Conservation (phyloP, 352 stramenopile genomes). For the Saprolegnia diclina region DNA sequence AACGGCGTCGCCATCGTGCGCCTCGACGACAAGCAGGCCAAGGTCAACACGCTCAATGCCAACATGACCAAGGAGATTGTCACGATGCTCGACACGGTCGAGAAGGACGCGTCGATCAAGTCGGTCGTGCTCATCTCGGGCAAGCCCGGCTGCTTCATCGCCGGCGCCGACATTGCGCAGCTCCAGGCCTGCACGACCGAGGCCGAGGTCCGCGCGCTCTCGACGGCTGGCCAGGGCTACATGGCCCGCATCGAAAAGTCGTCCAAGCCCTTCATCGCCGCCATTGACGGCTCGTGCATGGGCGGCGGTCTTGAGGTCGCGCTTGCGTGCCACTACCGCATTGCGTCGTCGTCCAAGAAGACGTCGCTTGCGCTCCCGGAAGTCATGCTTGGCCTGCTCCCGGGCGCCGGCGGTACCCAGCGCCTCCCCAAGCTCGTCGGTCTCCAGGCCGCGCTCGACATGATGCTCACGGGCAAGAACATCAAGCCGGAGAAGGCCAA, state of each 20-base stretch:
- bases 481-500: constrained; percentile 93
- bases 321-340: constrained; percentile 96
- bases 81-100: constrained; percentile 82
- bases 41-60: constrained; percentile 92
- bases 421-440: constrained; percentile 93
- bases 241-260: constrained; percentile 90
- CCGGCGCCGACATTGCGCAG: constrained; percentile 96
- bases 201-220: constrained; percentile 89
- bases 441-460: constrained; percentile 89
- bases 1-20: constrained; percentile 89
- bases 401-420: constrained; percentile 96
- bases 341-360: constrained; percentile 92
- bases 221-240: constrained; percentile 89
- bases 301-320: constrained; percentile 96
- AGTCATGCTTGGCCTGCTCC: constrained; percentile 96
- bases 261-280: constrained; percentile 93
- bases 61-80: constrained; percentile 86
- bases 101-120: constrained; percentile 89
- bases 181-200: constrained; percentile 84
- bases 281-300: constrained; percentile 95
- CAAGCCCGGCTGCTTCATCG: constrained; percentile 98
- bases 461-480: constrained; percentile 98
- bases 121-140: constrained; percentile 96
- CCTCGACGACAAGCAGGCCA: constrained; percentile 87
- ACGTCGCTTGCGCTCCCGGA: constrained; percentile 96